Base-by-base conservation (phyloP, 176 grass and related monocot species). In the Phragmites australis region DNA sequence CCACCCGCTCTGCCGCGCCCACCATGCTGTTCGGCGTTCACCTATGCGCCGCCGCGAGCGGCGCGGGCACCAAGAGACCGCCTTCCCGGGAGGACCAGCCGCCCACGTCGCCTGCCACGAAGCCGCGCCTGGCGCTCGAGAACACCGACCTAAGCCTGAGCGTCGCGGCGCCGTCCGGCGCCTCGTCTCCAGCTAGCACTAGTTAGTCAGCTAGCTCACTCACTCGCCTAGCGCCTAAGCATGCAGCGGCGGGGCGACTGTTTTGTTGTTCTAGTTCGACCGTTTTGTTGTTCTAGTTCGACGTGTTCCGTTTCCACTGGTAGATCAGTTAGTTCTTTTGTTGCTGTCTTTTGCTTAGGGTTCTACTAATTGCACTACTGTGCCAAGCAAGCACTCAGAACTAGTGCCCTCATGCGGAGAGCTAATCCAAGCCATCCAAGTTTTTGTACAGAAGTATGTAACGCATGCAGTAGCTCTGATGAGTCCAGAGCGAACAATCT, bases 1-100 rank as follows among this genome's bases (percentile, higher is more conserved):
- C 69, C 11, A 37, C 76, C 3, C 79, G 55, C 45, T 80, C 76
- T 2, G 3, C 42, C 0, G 76, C 85, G 13, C 87, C 88, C 7
- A 86, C 88, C 14, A 98, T 79, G 81, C 95, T 98, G 3, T 98
- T 98, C 68, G 95, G 95, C 19, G 95, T 98, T 30, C 83, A 83
- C 64, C 84, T 98, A 0, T 72, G 27, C 55, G 81, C 62, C 25
- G 78, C 60, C 0, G 70, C 62, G 23, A 65, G 31, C 32, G 72
- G 74, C 42, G 65, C 75, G 1, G 70, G 54, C 1, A 80, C 72
- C 59, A 98, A 98, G 87, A 89, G 92, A 59, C 50, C 81, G 39
- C 50, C 87, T 29, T 74, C 75, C 12, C 70, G 87, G 6, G 61
- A 89, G 0, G 76, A 87, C 8, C 81, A 79, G 3, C 77, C 76